Base-by-base conservation (phyloP, 345 rosid genomes). In the Psidium friedrichsthalianum region DNA sequence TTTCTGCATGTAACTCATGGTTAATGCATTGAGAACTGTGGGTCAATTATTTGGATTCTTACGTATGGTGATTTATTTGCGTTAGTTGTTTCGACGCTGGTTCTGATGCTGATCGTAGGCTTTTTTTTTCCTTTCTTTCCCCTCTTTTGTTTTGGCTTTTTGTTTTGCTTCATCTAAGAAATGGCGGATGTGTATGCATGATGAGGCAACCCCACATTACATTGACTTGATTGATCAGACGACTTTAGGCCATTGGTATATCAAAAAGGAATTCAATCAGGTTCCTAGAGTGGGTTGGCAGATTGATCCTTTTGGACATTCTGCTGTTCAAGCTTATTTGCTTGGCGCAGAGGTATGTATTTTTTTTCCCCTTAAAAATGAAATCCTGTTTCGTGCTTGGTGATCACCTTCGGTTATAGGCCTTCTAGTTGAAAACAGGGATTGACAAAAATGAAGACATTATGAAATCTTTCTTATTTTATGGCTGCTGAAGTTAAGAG, bases 211-310 rank as follows among this genome's bases (percentile, higher is more conserved):
- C 83, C 91, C 98, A 4, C 99, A 96, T 92, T 96, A 95, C 87
- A 91, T 96, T 88, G 99, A 96, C 85, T 87, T 96, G 95, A 93
- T 96, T 90, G 99, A 96, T 93, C 96, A 96, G 93, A 96, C 99
- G 51, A 96, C 99, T 74, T 89, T 96, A 82, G 99, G 98, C 59
- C 98, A 96, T 88, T 85, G 74, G 87, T 96, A 92, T 86, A 95
- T 96, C 90, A 96, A 93, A 91, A 88, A 86, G 84, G 95, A 92
- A 88, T 96, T 96, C 85, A 95, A 92, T 87, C 94, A 93, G 91
- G 87, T 91, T 87, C 99, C 99, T 16, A 94, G 99, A 90, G 96
- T 96, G n/a, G 99, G 99, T 88, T 96, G 99, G 99, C 98, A 96
- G 89, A 96, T 96, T 25, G 99, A 96, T 85, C 98, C 99, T 82